Conservation (phyloP, 768 basidiomycete genomes). For the Tylopilus subfusipes region DNA sequence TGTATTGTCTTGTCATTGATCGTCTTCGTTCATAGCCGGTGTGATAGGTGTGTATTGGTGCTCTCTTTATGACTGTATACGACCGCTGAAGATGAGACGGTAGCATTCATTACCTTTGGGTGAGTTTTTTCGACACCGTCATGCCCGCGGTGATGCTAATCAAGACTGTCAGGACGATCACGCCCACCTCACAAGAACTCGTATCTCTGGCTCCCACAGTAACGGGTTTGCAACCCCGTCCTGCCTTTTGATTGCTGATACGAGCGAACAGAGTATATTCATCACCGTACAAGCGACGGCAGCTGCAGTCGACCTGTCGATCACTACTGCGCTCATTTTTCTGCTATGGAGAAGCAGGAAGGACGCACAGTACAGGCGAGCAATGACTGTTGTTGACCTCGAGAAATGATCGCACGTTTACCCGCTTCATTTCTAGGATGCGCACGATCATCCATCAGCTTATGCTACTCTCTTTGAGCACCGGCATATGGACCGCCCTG, state of each 20-base stretch:
- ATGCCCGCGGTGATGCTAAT: too few relatives aligned
- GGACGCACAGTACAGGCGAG: conserved; percentile 14
- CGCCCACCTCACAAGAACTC: conserved; percentile 5
- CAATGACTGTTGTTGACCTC: background rate
- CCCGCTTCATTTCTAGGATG: conserved; percentile 7
- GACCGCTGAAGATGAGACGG: conserved; percentile 1
- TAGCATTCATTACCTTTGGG: conserved; percentile 15
- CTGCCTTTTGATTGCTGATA: too few relatives aligned
- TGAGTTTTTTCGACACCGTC: background rate
- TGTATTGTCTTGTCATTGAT: background rate
- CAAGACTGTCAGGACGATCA: conserved; percentile 7
- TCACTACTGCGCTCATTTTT: conserved; percentile 9
- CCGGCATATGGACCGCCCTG: conserved; percentile 16
- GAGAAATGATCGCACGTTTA: background rate
- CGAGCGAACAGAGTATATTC: too few relatives aligned
- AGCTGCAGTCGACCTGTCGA: too few relatives aligned
- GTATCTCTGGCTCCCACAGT: too few relatives aligned
- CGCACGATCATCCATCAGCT: conserved; percentile 14
- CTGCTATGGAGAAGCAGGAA: conserved; percentile 16
- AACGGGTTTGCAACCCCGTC: too few relatives aligned
- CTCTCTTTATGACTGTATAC: too few relatives aligned
- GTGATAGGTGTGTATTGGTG: too few relatives aligned
- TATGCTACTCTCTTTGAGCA: conserved; percentile 13
- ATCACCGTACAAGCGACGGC: too few relatives aligned
- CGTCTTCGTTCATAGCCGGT: conserved; percentile 1